Evolutionary conservation across 2,329 filamentous ascomycete genomes (phyloP), one percentile per base, ranked within the genome.

Genomic region (Monosporascus sp.): DNA sequence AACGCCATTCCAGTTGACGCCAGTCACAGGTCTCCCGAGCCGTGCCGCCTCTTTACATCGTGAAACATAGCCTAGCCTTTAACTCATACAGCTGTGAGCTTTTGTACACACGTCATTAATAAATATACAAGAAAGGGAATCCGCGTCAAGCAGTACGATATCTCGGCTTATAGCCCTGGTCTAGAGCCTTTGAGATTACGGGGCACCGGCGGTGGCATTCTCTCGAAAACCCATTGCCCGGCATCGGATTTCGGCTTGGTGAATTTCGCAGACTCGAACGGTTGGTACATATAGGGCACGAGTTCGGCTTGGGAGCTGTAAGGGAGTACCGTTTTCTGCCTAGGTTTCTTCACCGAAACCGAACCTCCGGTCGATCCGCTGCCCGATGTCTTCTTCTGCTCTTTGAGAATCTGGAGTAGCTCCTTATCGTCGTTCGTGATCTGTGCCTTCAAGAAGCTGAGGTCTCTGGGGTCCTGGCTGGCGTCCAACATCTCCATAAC

Each of bases 371-470:
- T 54, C 6, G 53, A 50, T 54, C 49, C 24, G 59, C 58, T 20
- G 59, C 52, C 27, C 60, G 60, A 37, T 5, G 60, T 47, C 62
- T 77, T 79, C 54, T 72, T 78, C 52, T 78, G 68, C 1, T 85
- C 80, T 57, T 82, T 87, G 60, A 95, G 70, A 41, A 96, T 85
- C 1, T 87, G 79, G 14, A 78, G 78, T 2, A 97, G 74, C 66
- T 97, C 92, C 27, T 81, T 73, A 43, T 95, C 89, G 51, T 85
- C 78, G 37, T 77, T 81, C 6, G 85, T 83, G 61, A 97, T 94
- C 70, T 99, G 94, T 0, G 94, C 93, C 63, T 82, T 86, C 49
- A 97, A 79, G 66, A 94, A 94, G 8, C 78, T 72, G 4, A 84
- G 64, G 35, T 82, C 77, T 31, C 71, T 71, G 3, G 71, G 70